These are phyloP conservation scores for Lactuca sativa DNA, from an alignment of 129 eudicot genomes.

Conservation along the genomic window DNA sequence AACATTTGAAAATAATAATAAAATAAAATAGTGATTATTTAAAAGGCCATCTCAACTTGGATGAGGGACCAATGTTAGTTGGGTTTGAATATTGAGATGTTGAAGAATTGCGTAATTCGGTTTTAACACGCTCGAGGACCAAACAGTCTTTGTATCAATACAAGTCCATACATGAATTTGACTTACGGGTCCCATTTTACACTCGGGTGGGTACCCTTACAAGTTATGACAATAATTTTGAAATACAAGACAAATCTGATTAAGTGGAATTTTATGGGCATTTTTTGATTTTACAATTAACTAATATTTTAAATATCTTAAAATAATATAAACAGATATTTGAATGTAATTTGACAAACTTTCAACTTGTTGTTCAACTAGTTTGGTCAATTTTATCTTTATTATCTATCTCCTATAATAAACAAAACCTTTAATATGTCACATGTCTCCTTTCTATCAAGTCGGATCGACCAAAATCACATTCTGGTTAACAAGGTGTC, in stretches of 20 bases:
- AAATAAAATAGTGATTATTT: too few relatives aligned
- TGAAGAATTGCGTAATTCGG: slow-evolving; percentile 15
- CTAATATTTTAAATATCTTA: too few relatives aligned
- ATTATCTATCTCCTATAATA: too few relatives aligned
- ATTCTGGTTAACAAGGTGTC: too few relatives aligned
- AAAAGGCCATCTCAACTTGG: slow-evolving; percentile 1
- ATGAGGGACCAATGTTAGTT: slow-evolving; percentile 20
- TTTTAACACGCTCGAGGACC: slow-evolving; percentile 9
- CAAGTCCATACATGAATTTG: slow-evolving; percentile 17
- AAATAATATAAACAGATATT: too few relatives aligned
- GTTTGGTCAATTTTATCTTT: too few relatives aligned
- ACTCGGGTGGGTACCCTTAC: not conserved
- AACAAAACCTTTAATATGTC: too few relatives aligned
- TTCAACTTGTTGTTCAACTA: too few relatives aligned
- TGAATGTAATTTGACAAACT: too few relatives aligned
- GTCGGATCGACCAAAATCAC: too few relatives aligned
- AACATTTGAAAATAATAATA: not conserved
- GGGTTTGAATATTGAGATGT: not conserved
- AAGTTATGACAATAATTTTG: not conserved
- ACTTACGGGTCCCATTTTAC: slow-evolving; percentile 6
- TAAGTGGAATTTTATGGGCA: not conserved
- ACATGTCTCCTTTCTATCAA: too few relatives aligned
- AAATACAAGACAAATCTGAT: not conserved
- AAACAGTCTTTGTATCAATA: slow-evolving; percentile 22
- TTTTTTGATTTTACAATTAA: not conserved